Base-by-base conservation (phyloP, 345 rosid genomes). In the Lepidium africanum region DNA sequence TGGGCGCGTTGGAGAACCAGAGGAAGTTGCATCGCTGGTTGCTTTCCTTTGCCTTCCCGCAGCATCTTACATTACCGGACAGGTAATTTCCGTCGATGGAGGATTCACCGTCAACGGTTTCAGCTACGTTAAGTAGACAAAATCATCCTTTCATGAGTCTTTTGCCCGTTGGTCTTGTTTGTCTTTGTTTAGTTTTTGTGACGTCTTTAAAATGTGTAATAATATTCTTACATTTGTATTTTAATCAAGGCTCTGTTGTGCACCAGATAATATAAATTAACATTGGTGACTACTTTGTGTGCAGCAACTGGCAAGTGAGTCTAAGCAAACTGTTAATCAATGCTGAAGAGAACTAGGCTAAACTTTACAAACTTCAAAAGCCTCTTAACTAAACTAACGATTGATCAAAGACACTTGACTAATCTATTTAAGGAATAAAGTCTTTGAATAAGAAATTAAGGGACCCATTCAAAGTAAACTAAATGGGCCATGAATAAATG, bases 11-110 rank as follows among this genome's bases (percentile, higher is more conserved):
- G 96, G 89, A 60, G 92, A 92, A 67, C 76, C 98, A n/a, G 77
- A 79, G 58, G 96, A 92, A 77, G 98, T 89, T 0, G 77, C 96
- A 6, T 85, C 90, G 3, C 38, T 75, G 25, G 96, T 86, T 65
- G 89, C 89, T 46, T 88, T 88, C 75, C 86, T 88, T 7, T 88
- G 96, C 64, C 70, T 88, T 57, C 96, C 97, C 1, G 91, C 91
- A 61, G 81, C 97, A 2, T 86, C 95, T 27, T 87, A 86, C 80
- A 79, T 90, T 25, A 88, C 97, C 69, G 80, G 80, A 23, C 80
- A 76, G 54, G 52, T 65, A 4, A 71, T 76, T 14, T 66, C 69
- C 1, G 80, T 76, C 3, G 80, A 76, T 1, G 80, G 80, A 65
- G 80, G 80, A 36, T 7, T 66, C 47, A 59, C 80, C 4, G 65